Percentiles rank a stretch among this genome's conserved stretches.
Conservation (phyloP, 139 green algal species). For the Tetradesmus obliquus region DNA sequence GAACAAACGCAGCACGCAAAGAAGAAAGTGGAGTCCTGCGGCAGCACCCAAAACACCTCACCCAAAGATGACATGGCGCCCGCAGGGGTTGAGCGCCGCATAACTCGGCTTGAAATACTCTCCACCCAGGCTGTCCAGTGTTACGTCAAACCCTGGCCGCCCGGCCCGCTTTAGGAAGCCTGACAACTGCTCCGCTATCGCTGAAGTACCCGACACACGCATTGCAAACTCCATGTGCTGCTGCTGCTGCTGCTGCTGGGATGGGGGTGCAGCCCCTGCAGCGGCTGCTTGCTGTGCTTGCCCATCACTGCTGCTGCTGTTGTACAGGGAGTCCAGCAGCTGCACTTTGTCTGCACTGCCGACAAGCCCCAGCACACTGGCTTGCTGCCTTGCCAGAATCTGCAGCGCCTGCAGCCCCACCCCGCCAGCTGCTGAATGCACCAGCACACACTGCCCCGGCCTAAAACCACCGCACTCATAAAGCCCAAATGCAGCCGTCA, state of each 20-base stretch:
- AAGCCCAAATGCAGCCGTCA: constrained; percentile 61
- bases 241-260: constrained; percentile 9
- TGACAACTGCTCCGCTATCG: constrained; percentile 44
- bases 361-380: constrained; percentile 52
- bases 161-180: background rate
- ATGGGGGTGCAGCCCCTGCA: background rate
- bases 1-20: background rate
- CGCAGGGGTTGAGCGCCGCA: constrained; percentile 31
- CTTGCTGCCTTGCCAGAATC: constrained; percentile 44
- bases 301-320: constrained; percentile 20
- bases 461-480: constrained; percentile 45
- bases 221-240: constrained; percentile 15
- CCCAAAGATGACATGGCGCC: constrained; percentile 43
- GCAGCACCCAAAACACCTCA: background rate
- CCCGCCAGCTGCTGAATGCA: constrained; percentile 60
- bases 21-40: too few species aligned
- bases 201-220: background rate
- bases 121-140: constrained; percentile 51
- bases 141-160: constrained; percentile 48
- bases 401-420: constrained; percentile 51
- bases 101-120: constrained; percentile 54
- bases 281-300: background rate
- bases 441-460: constrained; percentile 50
- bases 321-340: background rate
- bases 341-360: constrained; percentile 48